These are phyloP conservation scores for Styphnolobium japonicum DNA, from an alignment of 306 rosid species.

Conservation along the genomic window DNA sequence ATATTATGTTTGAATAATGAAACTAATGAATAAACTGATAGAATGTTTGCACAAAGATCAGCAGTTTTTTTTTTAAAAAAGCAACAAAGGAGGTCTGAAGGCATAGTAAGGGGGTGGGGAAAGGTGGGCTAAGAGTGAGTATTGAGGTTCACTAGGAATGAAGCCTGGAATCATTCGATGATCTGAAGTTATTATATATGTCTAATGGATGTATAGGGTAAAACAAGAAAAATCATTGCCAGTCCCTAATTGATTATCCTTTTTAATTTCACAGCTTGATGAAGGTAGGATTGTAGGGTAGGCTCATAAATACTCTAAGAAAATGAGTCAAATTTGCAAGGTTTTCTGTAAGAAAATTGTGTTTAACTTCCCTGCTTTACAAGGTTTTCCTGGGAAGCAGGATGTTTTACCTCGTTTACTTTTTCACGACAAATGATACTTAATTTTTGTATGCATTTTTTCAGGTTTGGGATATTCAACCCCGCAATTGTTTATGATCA, in stretches of 20 bases:
- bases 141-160: not conserved
- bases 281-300: not conserved
- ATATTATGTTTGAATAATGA: not conserved
- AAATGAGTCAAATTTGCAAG: not conserved
- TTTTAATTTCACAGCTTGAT: not conserved
- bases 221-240: not conserved
- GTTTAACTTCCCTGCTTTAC: not conserved
- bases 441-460: constrained; percentile 15
- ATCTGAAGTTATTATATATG: not conserved
- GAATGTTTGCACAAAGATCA: not conserved
- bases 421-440: not conserved
- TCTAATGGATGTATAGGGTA: not conserved
- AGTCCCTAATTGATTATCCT: not conserved
- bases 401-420: not conserved
- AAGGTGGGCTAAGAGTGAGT: not conserved
- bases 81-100: no score
- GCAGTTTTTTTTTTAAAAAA: no score
- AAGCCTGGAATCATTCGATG: not conserved
- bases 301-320: not conserved
- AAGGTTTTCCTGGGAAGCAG: constrained; percentile 5
- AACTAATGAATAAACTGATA: not conserved
- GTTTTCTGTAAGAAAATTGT: not conserved
- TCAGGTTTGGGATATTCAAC: constrained; percentile 93
- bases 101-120: not conserved
- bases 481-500: constrained; percentile 86